phyloP scores from a whole-genome alignment of 208 protist species.

The Leishmania mexicana region DNA sequence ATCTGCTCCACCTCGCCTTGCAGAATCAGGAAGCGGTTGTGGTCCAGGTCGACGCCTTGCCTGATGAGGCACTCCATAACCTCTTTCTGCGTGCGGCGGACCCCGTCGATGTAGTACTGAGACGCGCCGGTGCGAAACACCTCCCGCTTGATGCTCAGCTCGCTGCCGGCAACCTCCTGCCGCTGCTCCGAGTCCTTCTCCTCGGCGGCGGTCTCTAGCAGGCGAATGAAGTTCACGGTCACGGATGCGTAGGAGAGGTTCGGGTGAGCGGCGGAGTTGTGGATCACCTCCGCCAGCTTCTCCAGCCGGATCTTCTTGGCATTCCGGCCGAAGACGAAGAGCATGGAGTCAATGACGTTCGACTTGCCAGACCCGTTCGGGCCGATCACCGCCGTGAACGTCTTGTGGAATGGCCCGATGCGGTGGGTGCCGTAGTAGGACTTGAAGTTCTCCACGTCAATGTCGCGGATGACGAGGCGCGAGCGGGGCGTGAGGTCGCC shows the following conservation, averaged over 20 bases:
- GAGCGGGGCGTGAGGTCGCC: slow-evolving; percentile 9
- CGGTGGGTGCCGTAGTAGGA: slow-evolving; percentile 98
- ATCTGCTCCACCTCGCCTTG: slow-evolving; percentile 99
- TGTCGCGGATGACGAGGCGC: slow-evolving; percentile 97
- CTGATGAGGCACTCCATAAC: slow-evolving; percentile 91
- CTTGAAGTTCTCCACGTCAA: slow-evolving; percentile 99
- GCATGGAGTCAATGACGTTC: slow-evolving; percentile 99
- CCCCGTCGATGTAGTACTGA: slow-evolving; percentile 95
- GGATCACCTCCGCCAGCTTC: slow-evolving; percentile 98
- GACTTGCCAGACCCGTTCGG: slow-evolving; percentile 99
- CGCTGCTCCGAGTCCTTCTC: slow-evolving; percentile 71
- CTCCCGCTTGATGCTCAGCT: slow-evolving; percentile 95
- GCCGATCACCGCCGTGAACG: slow-evolving; percentile 99
- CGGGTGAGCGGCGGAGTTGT: slow-evolving; percentile 96
- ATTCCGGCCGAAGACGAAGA: slow-evolving; percentile 99
- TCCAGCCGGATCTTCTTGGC: slow-evolving; percentile 98
- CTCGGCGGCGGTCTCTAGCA: slow-evolving; percentile 84
- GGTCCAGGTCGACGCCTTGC: slow-evolving; percentile 99
- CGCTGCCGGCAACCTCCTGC: slow-evolving; percentile 87
- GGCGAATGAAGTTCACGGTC: slow-evolving; percentile 97
- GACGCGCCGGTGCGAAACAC: slow-evolving; percentile 91
- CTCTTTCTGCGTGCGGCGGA: slow-evolving; percentile 70
- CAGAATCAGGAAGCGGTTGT: slow-evolving; percentile 99
- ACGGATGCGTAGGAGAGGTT: slow-evolving; percentile 95
- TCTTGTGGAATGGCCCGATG: slow-evolving; percentile 99